A percentile compares a stretch with the other conserved stretches of the same genome.
phyloP scores from a whole-genome alignment of 108 stramenopile species.

The Schizochytrium sp. region DNA sequence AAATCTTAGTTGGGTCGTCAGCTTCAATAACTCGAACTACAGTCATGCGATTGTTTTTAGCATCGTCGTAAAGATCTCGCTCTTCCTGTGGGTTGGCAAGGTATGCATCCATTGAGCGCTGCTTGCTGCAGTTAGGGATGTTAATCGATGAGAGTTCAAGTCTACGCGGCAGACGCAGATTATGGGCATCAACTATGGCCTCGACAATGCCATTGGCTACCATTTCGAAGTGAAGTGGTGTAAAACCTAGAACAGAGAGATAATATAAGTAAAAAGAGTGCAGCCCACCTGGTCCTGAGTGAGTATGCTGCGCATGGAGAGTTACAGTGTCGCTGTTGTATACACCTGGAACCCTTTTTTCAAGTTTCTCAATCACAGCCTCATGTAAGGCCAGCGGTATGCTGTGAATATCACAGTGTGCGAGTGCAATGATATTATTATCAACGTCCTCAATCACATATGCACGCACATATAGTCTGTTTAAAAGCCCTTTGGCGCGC shows the following conservation, averaged over 20 bases:
- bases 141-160: neutral
- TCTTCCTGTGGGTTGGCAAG: slow-evolving; percentile 40
- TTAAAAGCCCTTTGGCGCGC: slow-evolving; percentile 53
- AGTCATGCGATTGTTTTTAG: slow-evolving; percentile 33
- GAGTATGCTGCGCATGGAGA: slow-evolving; percentile 52
- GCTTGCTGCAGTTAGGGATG: slow-evolving; percentile 33
- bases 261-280: slow-evolving; percentile 33
- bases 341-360: neutral
- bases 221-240: slow-evolving; percentile 33
- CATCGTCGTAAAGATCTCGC: slow-evolving; percentile 32
- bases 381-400: slow-evolving; percentile 47
- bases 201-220: slow-evolving; percentile 8
- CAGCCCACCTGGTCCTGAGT: slow-evolving; percentile 53
- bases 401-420: slow-evolving; percentile 55
- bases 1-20: neutral
- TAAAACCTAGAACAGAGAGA: slow-evolving; percentile 29
- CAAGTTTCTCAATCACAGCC: neutral
- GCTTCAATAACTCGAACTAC: neutral
- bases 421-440: neutral
- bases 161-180: neutral
- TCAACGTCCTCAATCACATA: slow-evolving; percentile 41
- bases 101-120: slow-evolving; percentile 31
- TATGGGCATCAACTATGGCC: neutral
- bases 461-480: slow-evolving; percentile 20
- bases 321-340: neutral